These are phyloP conservation scores for Juncus inflexus DNA, from an alignment of 176 grass and related monocot species.

Conservation along the genomic window DNA sequence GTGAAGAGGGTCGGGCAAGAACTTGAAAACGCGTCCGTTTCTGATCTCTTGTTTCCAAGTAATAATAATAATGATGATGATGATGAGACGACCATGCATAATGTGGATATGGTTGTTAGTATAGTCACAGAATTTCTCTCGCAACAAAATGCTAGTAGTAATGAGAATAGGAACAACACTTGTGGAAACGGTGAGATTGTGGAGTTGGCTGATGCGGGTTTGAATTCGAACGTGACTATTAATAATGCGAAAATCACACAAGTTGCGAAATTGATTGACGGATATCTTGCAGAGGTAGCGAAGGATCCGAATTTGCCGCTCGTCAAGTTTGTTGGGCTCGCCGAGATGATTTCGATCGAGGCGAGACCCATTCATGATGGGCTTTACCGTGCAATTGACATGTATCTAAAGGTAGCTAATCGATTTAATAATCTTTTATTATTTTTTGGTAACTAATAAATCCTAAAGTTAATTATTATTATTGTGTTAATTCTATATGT, in stretches of 20 bases:
- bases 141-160: slow-evolving; percentile 29
- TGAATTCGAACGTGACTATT: slow-evolving; percentile 46
- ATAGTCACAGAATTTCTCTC: slow-evolving; percentile 66
- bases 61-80: slow-evolving; percentile 7
- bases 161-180: slow-evolving; percentile 20
- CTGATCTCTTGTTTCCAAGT: slow-evolving; percentile 68
- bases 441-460: too few relatives aligned
- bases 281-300: slow-evolving; percentile 80
- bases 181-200: slow-evolving; percentile 56
- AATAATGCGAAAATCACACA: slow-evolving; percentile 24
- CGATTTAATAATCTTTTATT: too few relatives aligned
- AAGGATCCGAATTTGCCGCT: slow-evolving; percentile 81
- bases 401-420: slow-evolving; percentile 78
- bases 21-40: slow-evolving; percentile 77
- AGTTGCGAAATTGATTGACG: slow-evolving; percentile 79
- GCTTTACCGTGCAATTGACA: slow-evolving; percentile 89
- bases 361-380: slow-evolving; percentile 66
- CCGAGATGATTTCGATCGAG: slow-evolving; percentile 53
- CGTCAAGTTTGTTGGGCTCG: slow-evolving; percentile 64
- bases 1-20: slow-evolving; percentile 69
- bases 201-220: slow-evolving; percentile 40
- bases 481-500: too few relatives aligned
- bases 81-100: slow-evolving; percentile 38
- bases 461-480: too few relatives aligned
- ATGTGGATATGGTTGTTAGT: slow-evolving; percentile 54